A percentile compares a stretch with the other conserved stretches of the same genome.
Conservation (phyloP, 352 stramenopile species). For the Nannochloropsis limnetica region DNA sequence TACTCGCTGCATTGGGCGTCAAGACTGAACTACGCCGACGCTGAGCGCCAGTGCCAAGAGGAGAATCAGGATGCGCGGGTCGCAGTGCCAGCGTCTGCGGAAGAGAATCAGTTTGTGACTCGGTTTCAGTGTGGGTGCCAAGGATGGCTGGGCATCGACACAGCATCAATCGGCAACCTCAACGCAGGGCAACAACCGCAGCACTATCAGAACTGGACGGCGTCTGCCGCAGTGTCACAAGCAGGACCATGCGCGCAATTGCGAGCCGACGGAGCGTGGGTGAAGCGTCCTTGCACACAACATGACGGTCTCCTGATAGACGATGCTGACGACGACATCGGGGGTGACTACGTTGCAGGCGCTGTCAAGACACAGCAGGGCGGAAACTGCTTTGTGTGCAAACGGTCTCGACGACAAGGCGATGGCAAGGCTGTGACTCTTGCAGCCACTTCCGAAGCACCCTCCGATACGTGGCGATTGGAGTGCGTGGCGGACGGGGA, state of each 20-base stretch:
- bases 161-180: background rate
- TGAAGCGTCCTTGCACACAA: background rate
- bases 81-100: background rate
- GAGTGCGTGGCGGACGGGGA: background rate
- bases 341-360: background rate
- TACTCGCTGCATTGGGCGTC: constrained; percentile 10
- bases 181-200: background rate
- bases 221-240: background rate
- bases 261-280: constrained; percentile 19
- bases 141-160: background rate
- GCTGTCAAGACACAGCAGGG: background rate
- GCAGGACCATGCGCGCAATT: background rate
- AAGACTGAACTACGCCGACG: background rate
- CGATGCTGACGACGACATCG: background rate
- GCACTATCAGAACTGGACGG: background rate
- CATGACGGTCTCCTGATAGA: background rate
- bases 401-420: background rate
- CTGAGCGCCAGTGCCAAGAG: background rate
- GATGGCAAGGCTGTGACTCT: background rate
- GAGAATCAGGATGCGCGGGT: background rate
- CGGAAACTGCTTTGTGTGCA: constrained; percentile 1
- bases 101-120: background rate
- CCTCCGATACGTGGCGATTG: background rate
- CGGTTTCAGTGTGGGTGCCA: background rate
- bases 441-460: background rate